Evolutionary conservation across 2,329 filamentous ascomycete species (phyloP), one percentile per base, ranked within the genome.

Genomic region (Beauveria asiatica): DNA sequence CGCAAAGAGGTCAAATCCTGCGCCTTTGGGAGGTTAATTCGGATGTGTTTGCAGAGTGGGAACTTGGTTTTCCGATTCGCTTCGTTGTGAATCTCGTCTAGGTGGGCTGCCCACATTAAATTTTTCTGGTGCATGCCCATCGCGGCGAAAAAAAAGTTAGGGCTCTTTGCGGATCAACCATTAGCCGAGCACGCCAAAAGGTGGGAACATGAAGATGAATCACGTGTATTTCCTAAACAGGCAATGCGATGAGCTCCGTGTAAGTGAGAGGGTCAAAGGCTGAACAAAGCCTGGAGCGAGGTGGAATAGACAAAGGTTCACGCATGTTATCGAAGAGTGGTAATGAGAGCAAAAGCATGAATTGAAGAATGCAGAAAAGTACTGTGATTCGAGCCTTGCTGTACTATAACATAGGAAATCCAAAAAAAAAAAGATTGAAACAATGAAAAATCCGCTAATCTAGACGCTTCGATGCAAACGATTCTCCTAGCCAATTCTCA

Each of bases 1-100:
- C 80, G 80, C 80, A 83, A 83, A 83, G 80, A 82, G 70, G 79
- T 94, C 78, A 80, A 80, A 94, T 94, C 90, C 90, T 94, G 88
- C 90, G 90, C 83, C 81, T 73, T 70, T 67, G 58, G 64, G 68
- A 64, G 49, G 48, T 62, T 63, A 56, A 54, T 63, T 62, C 57
- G 62, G 54, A 56, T 55, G 54, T 61, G 50, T 57, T 46, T 63
- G 56, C 56, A 30, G 59, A 39, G 58, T 63, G 53, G 63, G 59
- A 61, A 60, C 45, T 57, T 53, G 59, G 59, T 62, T 55, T 54
- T 51, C 21, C 44, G 21, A 42, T 48, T 46, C 54, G 60, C 51
- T 55, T 59, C 56, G 45, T 13, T 37, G 54, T 23, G 46, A 44
- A 50, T 37, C 46, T 51, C 50, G 52, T 57, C 56, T 61, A 62